Conservation (phyloP, 192 early-diverging fungal genomes). For the Linnemannia hyalina region DNA sequence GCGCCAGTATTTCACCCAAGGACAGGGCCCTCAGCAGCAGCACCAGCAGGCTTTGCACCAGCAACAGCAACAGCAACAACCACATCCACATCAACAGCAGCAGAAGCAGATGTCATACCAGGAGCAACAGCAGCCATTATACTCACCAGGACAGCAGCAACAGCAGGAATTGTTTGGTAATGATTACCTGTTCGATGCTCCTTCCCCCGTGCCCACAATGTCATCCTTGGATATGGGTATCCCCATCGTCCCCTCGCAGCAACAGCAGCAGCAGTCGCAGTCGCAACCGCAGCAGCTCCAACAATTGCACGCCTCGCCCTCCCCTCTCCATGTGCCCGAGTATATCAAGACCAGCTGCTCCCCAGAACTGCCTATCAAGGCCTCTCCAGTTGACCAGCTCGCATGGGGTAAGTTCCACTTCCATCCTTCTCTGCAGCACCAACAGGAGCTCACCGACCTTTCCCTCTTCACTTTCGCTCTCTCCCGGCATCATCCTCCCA, state of each 20-base stretch:
- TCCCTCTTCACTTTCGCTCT: background rate
- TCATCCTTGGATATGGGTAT: constrained; percentile 21
- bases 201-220: constrained; percentile 46
- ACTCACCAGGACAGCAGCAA: constrained; percentile 4
- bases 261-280: constrained; percentile 16
- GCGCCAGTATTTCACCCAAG: constrained; percentile 5
- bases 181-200: constrained; percentile 44
- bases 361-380: constrained; percentile 51
- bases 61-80: constrained; percentile 32
- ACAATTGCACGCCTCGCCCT: constrained; percentile 24
- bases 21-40: constrained; percentile 14
- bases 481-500: background rate
- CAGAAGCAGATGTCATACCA: background rate
- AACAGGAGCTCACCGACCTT: background rate
- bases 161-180: constrained; percentile 20
- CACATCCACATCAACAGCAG: background rate
- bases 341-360: constrained; percentile 48
- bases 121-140: constrained; percentile 9
- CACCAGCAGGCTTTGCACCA: constrained; percentile 17
- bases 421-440: background rate
- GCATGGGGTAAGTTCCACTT: constrained; percentile 34
- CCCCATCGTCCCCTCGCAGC: constrained; percentile 15
- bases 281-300: constrained; percentile 11
- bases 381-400: constrained; percentile 42
- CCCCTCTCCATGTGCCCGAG: constrained; percentile 33